These are phyloP conservation scores for Globisporangium solare DNA, from an alignment of 352 stramenopile species.

Conservation along the genomic window DNA sequence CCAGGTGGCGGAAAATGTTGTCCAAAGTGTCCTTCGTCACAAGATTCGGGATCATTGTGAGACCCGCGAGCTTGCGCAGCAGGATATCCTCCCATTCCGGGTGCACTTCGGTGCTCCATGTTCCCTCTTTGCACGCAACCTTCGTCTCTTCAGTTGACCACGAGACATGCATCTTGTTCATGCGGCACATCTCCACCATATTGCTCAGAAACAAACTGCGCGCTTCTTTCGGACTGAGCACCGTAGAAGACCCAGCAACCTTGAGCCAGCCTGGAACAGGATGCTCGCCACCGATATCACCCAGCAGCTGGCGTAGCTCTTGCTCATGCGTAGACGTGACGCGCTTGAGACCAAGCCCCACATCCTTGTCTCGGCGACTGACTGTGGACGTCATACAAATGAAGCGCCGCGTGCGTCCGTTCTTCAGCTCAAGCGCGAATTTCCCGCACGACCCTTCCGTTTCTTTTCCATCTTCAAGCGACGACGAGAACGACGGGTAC, in stretches of 20 bases:
- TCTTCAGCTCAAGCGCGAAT: conserved; percentile 83
- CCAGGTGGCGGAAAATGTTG: conserved; percentile 66
- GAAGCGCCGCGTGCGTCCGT: conserved; percentile 71
- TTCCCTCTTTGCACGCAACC: conserved; percentile 84
- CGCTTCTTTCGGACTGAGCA: conserved; percentile 74
- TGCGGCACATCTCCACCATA: conserved; percentile 84
- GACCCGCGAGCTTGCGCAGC: conserved; percentile 70
- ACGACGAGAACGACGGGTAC: conserved; percentile 76
- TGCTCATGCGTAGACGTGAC: conserved; percentile 52
- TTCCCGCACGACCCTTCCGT: conserved; percentile 69
- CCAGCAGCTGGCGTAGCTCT: conserved; percentile 63
- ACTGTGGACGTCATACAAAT: conserved; percentile 67
- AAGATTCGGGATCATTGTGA: conserved; percentile 79
- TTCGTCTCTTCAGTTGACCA: conserved; percentile 86
- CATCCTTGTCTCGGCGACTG: conserved; percentile 60
- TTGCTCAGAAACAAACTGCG: conserved; percentile 81
- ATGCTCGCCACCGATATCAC: conserved; percentile 64
- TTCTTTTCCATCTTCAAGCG: conserved; percentile 39
- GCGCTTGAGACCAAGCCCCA: conserved; percentile 63
- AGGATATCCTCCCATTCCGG: conserved; percentile 83
- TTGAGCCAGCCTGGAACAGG: conserved; percentile 62
- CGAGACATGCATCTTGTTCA: conserved; percentile 85
- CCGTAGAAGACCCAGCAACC: conserved; percentile 62
- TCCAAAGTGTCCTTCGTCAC: conserved; percentile 76
- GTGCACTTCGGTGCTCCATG: conserved; percentile 75